Evolutionary conservation across 2,329 filamentous ascomycete genomes (phyloP), one percentile per base, ranked within the genome.

Genomic region (Fusarium sp.): DNA sequence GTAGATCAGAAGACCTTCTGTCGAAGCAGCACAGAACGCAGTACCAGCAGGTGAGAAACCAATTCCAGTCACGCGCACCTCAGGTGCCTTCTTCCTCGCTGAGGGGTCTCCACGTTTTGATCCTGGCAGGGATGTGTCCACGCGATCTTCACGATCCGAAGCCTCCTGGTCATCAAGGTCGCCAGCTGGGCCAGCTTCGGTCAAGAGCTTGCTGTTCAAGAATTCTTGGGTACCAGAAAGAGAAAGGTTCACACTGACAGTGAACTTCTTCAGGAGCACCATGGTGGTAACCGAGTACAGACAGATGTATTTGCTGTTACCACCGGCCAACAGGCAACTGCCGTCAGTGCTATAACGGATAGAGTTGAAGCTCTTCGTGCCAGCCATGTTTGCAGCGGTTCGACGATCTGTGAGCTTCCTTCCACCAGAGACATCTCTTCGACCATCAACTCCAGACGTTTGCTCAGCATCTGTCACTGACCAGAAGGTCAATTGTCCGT

Each of bases 241-340:
- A 3, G 94, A 97, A n/a, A 98, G 85, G 80, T 99, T 99, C 76
- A 97, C 89, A 73, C 93, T 97, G 75, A 98, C 94, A 3, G 95
- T 98, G 77, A 92, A 99, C 78, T 98, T 98, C 79, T 97, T 97
- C 59, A 98, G 84, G 13, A 99, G 83, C 1, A 96, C 93, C 79
- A 96, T 94, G 1, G 95, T 97, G 61, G 90, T 90, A 32, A 97
- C 93, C n/a, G 97, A 95, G 81, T 99, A 99, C 61, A 99, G 81
- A 78, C 96, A 98, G 55, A 99, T 98, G 80, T 97, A 98, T 82
- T 99, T 99, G 89, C 94, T 98, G 84, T 96, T 97, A 32, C 96
- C 96, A 49, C 89, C 94, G 1, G 95, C 96, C 42, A 99, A 84
- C 13, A 99, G 85, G 74, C 96, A 98, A 67, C 89, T 92, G 14